These are phyloP conservation scores for Myochromella boudieri DNA, from an alignment of 768 basidiomycete species.

Conservation along the genomic window DNA sequence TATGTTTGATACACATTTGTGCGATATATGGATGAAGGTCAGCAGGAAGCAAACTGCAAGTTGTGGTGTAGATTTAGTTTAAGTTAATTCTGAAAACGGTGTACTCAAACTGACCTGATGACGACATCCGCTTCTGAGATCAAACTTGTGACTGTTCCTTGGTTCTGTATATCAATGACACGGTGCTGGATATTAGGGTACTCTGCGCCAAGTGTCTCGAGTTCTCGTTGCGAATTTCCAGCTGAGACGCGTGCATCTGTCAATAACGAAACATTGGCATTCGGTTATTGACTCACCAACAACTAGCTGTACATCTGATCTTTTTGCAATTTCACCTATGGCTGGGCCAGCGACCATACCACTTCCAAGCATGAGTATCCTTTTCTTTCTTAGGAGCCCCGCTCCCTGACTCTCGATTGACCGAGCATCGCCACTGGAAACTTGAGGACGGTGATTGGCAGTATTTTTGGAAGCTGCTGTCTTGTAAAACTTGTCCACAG, in stretches of 20 bases:
- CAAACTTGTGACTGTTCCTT: constrained; percentile 43
- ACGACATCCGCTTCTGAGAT: constrained; percentile 74
- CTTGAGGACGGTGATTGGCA: neutral
- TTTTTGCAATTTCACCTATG: constrained; percentile 66
- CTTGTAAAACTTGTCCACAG: constrained; percentile 46
- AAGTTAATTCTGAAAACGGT: neutral
- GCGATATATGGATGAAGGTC: constrained; percentile 72
- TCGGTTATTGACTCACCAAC: constrained; percentile 59
- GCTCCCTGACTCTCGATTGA: neutral
- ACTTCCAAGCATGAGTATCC: constrained; percentile 80
- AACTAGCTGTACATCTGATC: constrained; percentile 63
- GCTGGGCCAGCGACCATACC: constrained; percentile 97
- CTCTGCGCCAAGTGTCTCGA: constrained; percentile 42
- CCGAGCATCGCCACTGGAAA: neutral
- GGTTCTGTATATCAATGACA: constrained; percentile 60
- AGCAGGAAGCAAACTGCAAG: constrained; percentile 75
- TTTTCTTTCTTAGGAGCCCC: constrained; percentile 43
- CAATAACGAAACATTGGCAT: constrained; percentile 11
- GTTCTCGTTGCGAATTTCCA: constrained; percentile 68
- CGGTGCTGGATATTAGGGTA: constrained; percentile 54
- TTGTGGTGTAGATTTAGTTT: neutral
- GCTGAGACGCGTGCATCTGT: constrained; percentile 40
- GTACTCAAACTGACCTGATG: constrained; percentile 59
- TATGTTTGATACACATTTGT: constrained; percentile 63
- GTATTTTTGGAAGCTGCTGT: neutral